Evolutionary conservation across 225 moss, liverwort and hornwort species (phyloP).

Genomic region (Thuidium tamariscinum): DNA sequence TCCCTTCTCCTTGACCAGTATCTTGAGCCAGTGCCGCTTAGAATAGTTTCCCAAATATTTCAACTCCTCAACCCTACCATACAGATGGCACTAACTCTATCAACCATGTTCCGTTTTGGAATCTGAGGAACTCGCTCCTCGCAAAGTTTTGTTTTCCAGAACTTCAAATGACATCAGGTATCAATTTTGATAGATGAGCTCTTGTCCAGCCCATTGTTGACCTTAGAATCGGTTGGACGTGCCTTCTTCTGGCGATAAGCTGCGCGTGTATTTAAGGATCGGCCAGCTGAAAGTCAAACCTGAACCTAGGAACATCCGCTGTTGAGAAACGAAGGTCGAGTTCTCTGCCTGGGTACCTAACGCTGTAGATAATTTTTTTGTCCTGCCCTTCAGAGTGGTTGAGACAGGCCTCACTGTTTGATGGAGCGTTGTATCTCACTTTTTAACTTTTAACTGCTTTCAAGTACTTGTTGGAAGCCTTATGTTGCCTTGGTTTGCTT

Average conservation of each 20-base stretch:
- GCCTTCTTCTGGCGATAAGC: background rate
- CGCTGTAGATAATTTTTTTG: conserved; percentile 6
- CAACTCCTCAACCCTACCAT: background rate
- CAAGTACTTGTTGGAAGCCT: background rate
- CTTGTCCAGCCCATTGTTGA: background rate
- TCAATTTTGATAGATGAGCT: background rate
- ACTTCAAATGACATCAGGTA: background rate
- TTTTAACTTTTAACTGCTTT: background rate
- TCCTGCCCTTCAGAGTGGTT: background rate
- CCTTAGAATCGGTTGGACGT: background rate
- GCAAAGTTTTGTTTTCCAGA: background rate
- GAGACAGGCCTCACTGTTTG: background rate
- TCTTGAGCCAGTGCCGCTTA: background rate
- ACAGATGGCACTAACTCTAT: too few species aligned
- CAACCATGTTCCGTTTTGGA: background rate
- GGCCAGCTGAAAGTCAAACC: background rate
- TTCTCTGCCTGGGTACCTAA: too few species aligned
- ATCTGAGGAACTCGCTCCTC: background rate
- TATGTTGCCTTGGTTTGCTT: background rate
- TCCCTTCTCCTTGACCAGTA: conserved; percentile 9
- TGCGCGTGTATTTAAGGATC: background rate
- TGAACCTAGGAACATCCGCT: background rate
- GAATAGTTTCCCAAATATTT: background rate
- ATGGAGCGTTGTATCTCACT: conserved; percentile 2
- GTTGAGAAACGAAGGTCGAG: background rate